These are phyloP conservation scores for Dactylellina drechsleri DNA, from an alignment of 2,329 filamentous ascomycete species.

Conservation along the genomic window DNA sequence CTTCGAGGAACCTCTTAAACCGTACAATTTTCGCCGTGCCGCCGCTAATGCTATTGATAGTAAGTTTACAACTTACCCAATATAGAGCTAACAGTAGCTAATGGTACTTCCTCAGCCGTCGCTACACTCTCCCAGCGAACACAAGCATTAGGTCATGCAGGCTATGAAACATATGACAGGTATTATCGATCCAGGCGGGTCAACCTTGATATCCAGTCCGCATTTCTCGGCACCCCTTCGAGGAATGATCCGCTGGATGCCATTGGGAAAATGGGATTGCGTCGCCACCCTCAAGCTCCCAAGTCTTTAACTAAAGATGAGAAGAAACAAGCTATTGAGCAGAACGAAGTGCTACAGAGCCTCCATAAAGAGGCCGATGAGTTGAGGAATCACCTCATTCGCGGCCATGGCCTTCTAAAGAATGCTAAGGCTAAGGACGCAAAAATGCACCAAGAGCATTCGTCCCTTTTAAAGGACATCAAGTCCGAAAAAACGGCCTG, in stretches of 20 bases:
- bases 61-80: background rate
- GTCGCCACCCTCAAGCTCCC: background rate
- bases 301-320: background rate
- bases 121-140: too few relatives aligned
- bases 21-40: background rate
- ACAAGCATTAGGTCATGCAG: too few relatives aligned
- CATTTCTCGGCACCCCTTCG: background rate
- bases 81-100: background rate
- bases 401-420: background rate
- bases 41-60: background rate
- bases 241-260: background rate
- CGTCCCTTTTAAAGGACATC: background rate
- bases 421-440: background rate
- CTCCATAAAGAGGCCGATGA: background rate
- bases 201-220: too few relatives aligned
- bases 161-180: too few relatives aligned
- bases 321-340: background rate
- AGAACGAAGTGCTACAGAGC: background rate
- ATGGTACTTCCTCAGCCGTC: too few relatives aligned
- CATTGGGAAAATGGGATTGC: background rate
- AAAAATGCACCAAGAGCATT: background rate
- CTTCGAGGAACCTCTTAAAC: background rate
- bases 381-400: background rate
- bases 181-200: too few relatives aligned
- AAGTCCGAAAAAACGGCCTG: too few relatives aligned